Conservation (phyloP, 2,329 filamentous ascomycete genomes). For the Chaetomiaceae sp. region DNA sequence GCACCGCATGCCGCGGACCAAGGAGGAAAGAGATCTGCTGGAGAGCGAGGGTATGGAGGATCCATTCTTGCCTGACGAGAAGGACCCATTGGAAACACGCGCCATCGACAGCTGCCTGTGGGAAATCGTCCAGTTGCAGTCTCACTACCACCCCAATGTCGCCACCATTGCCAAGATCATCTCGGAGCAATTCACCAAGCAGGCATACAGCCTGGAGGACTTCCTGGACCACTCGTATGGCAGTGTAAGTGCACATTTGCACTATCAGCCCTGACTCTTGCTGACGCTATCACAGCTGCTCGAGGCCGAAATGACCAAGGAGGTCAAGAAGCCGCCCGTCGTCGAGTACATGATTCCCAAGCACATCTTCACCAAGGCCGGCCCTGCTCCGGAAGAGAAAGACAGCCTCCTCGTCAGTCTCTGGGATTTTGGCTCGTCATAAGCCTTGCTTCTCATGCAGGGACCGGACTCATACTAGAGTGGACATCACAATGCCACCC, state of each 20-base stretch:
- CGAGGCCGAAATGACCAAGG: slow-evolving; percentile 76
- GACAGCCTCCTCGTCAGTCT: slow-evolving; percentile 56
- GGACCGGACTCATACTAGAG: too few species aligned
- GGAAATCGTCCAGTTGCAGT: slow-evolving; percentile 88
- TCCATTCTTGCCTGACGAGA: slow-evolving; percentile 70
- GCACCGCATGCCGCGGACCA: slow-evolving; percentile 65
- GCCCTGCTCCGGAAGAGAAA: slow-evolving; percentile 38
- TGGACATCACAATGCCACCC: neutral
- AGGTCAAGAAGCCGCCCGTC: slow-evolving; percentile 79
- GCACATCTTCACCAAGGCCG: slow-evolving; percentile 62
- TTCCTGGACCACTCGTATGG: slow-evolving; percentile 93
- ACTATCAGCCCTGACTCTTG: neutral
- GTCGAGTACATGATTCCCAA: slow-evolving; percentile 95
- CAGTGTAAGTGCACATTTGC: slow-evolving; percentile 53
- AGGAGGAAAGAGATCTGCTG: slow-evolving; percentile 54
- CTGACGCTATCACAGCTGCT: slow-evolving; percentile 58
- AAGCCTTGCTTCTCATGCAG: neutral
- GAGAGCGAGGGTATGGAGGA: slow-evolving; percentile 61
- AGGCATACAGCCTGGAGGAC: slow-evolving; percentile 91
- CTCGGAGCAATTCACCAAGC: slow-evolving; percentile 95
- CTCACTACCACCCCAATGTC: slow-evolving; percentile 95
- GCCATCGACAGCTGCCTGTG: slow-evolving; percentile 92
- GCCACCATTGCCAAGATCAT: slow-evolving; percentile 91
- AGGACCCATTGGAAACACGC: slow-evolving; percentile 76
- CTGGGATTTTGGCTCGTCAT: slow-evolving; percentile 50